Conservation (phyloP, 169 alveolate genomes). For the Eimeria sp. region DNA sequence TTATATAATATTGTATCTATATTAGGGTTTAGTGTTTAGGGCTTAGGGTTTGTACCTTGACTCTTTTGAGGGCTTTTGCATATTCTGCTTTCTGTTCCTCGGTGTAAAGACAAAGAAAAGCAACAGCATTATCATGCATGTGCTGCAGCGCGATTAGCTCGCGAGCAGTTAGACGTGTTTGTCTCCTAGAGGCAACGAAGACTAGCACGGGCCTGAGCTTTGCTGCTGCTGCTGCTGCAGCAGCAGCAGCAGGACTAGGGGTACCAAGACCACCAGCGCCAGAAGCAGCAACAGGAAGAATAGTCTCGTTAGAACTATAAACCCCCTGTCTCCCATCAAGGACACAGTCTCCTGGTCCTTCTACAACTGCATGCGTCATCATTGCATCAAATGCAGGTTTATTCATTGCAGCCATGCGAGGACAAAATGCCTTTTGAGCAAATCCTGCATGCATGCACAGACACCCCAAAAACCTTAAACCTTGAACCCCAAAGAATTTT, state of each 20-base stretch:
- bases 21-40: slow-evolving; percentile 27
- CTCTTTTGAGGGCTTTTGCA: not conserved
- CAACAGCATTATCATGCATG: not conserved
- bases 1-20: too few species aligned
- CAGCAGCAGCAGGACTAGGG: not conserved
- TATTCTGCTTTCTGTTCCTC: not conserved
- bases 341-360: not conserved
- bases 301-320: not conserved
- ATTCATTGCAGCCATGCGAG: slow-evolving; percentile 99
- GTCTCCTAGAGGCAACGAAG: slow-evolving; percentile 99
- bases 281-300: not conserved
- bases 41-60: slow-evolving; percentile 11
- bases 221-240: slow-evolving; percentile 39
- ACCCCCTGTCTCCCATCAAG: not conserved
- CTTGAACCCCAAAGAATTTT: not conserved
- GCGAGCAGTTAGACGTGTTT: slow-evolving; percentile 99
- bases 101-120: slow-evolving; percentile 13
- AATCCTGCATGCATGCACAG: slow-evolving; percentile 83
- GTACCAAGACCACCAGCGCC: not conserved
- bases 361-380: slow-evolving; percentile 91
- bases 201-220: slow-evolving; percentile 94
- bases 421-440: slow-evolving; percentile 97
- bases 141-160: slow-evolving; percentile 90
- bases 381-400: slow-evolving; percentile 97
- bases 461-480: too few species aligned